A percentile compares a stretch with the other conserved stretches of the same genome.
phyloP scores from a whole-genome alignment of 352 stramenopile genomes.

The Phytophthora tentaculata region DNA sequence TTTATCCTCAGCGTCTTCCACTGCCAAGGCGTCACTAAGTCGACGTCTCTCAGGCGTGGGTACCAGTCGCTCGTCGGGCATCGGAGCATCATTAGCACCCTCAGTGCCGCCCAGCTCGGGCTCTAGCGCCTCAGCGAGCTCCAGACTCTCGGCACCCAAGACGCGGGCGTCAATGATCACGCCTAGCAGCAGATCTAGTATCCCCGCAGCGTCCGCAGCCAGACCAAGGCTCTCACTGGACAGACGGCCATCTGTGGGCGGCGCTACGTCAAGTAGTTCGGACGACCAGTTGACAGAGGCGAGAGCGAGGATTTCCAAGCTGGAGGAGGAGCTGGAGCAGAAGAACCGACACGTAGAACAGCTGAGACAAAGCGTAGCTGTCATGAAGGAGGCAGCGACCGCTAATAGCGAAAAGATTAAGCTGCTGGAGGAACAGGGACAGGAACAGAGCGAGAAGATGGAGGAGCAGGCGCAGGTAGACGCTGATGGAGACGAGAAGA shows the following conservation, averaged over 20 bases:
- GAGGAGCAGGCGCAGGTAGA: conserved; percentile 22
- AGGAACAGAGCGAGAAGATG: conserved; percentile 22
- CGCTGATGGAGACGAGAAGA: conserved; percentile 32
- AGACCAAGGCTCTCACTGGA: conserved; percentile 43
- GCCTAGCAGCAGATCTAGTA: conserved; percentile 13
- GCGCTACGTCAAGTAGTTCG: conserved; percentile 1
- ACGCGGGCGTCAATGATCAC: conserved; percentile 32
- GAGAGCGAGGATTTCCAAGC: conserved; percentile 52
- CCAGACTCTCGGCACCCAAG: conserved; percentile 20
- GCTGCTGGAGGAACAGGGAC: conserved; percentile 30
- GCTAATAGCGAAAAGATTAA: conserved; percentile 40
- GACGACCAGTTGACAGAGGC: conserved; percentile 65
- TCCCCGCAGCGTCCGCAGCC: conserved; percentile 2
- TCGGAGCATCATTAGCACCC: conserved; percentile 13
- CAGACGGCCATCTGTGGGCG: conserved; percentile 17
- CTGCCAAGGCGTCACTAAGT: conserved; percentile 44
- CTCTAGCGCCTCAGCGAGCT: conserved; percentile 10
- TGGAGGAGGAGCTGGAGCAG: conserved; percentile 77
- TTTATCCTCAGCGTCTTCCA: conserved; percentile 30
- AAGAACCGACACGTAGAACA: conserved; percentile 73
- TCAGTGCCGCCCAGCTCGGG: neutral
- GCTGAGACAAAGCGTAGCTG: conserved; percentile 61
- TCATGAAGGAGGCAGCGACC: conserved; percentile 54
- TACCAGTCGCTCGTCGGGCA: conserved; percentile 2
- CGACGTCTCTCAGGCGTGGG: conserved; percentile 43